These are phyloP conservation scores for Leccinum barrowsii DNA, from an alignment of 768 basidiomycete genomes.

Conservation along the genomic window DNA sequence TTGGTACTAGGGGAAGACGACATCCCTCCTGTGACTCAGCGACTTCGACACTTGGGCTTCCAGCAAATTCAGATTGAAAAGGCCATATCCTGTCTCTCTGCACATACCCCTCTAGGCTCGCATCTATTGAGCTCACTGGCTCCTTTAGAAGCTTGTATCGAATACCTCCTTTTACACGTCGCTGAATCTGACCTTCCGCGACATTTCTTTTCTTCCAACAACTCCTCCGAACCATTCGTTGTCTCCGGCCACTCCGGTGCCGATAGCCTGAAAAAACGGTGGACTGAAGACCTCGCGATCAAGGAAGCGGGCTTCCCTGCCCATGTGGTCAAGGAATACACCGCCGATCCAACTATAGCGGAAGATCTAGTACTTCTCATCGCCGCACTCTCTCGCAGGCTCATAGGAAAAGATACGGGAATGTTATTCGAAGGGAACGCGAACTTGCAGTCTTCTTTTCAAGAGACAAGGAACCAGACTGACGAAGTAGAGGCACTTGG, in stretches of 20 bases:
- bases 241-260: conserved; percentile 60
- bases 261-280: conserved; percentile 65
- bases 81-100: conserved; percentile 53
- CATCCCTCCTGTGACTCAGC: conserved; percentile 40
- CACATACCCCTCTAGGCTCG: conserved; percentile 54
- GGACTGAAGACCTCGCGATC: conserved; percentile 75
- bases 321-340: conserved; percentile 59
- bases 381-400: conserved; percentile 48
- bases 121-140: conserved; percentile 57
- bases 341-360: conserved; percentile 34
- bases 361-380: conserved; percentile 55
- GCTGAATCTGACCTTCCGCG: conserved; percentile 87
- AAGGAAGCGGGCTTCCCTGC: conserved; percentile 84
- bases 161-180: conserved; percentile 77
- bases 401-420: conserved; percentile 45
- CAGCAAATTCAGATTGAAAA: conserved; percentile 47
- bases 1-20: conserved; percentile 42
- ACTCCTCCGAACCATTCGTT: conserved; percentile 68
- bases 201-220: conserved; percentile 60
- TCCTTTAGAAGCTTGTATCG: conserved; percentile 75
- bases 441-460: conserved; percentile 11
- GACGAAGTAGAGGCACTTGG: conserved; percentile 57
- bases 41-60: conserved; percentile 70
- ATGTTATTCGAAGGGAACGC: conserved; percentile 34
- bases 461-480: conserved; percentile 12